phyloP scores from a whole-genome alignment of 1,284 basidiomycete genomes.

The Wolfiporia cocos region DNA sequence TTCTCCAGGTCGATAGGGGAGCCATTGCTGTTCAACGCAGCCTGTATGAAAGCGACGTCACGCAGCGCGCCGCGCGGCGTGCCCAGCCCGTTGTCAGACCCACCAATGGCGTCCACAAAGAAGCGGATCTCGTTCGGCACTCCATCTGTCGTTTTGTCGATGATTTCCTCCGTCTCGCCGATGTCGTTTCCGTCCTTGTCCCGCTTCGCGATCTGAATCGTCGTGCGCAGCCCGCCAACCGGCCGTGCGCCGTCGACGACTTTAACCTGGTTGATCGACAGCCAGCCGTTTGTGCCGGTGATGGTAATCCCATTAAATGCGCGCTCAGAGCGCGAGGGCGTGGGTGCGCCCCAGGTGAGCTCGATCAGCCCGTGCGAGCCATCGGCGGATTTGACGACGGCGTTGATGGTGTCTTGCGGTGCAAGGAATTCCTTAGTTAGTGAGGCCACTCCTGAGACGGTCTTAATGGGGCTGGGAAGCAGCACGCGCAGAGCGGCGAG shows the following conservation, averaged over 20 bases:
- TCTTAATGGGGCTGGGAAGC: slow-evolving; percentile 45
- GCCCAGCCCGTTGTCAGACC: slow-evolving; percentile 43
- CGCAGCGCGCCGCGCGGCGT: slow-evolving; percentile 51
- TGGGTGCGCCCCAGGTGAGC: slow-evolving; percentile 53
- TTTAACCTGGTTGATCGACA: slow-evolving; percentile 15
- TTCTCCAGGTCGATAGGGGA: slow-evolving; percentile 49
- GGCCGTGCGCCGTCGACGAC: slow-evolving; percentile 26
- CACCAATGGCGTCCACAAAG: slow-evolving; percentile 52
- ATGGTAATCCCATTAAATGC: slow-evolving; percentile 41
- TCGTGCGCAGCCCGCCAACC: slow-evolving; percentile 28
- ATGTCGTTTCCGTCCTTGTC: slow-evolving; percentile 37
- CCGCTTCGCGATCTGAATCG: slow-evolving; percentile 35
- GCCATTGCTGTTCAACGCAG: slow-evolving; percentile 67
- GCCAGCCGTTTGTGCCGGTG: slow-evolving; percentile 56
- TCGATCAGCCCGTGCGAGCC: slow-evolving; percentile 55
- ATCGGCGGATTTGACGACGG: slow-evolving; percentile 42
- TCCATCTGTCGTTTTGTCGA: slow-evolving; percentile 43
- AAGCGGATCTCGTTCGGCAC: slow-evolving; percentile 54
- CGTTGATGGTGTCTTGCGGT: slow-evolving; percentile 72
- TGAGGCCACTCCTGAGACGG: slow-evolving; percentile 59
- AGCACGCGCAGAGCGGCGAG: slow-evolving; percentile 55
- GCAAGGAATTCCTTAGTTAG: slow-evolving; percentile 64
- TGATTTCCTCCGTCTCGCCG: slow-evolving; percentile 43
- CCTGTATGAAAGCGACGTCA: slow-evolving; percentile 77
- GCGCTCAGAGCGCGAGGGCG: slow-evolving; percentile 25